Conservation (phyloP, 805 yeast genomes). For the Candida qinlingensis region DNA sequence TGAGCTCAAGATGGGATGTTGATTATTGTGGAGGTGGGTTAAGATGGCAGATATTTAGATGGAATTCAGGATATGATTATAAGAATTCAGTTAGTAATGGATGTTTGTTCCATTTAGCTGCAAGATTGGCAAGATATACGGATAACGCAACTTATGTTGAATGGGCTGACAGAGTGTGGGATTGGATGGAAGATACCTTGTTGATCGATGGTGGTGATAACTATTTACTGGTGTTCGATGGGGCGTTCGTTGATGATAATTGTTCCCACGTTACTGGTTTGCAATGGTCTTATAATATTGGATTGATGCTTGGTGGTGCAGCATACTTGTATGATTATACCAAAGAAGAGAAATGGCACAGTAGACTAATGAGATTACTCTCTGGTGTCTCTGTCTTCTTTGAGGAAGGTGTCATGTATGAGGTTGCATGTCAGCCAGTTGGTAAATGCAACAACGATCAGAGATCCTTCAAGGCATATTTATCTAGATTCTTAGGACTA, state of each 20-base stretch:
- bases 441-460: conserved; percentile 76
- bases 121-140: conserved; percentile 81
- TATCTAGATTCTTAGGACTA: conserved; percentile 66
- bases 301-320: conserved; percentile 69
- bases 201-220: conserved; percentile 29
- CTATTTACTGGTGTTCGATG: conserved; percentile 51
- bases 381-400: conserved; percentile 55
- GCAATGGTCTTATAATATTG: conserved; percentile 88
- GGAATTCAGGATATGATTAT: conserved; percentile 93
- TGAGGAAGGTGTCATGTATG: conserved; percentile 55
- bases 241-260: conserved; percentile 52
- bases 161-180: conserved; percentile 70
- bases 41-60: conserved; percentile 92
- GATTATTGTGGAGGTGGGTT: conserved; percentile 77
- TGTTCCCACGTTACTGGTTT: conserved; percentile 54
- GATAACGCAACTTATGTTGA: conserved; percentile 67
- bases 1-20: conserved; percentile 92
- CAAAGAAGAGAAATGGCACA: conserved; percentile 57
- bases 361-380: conserved; percentile 51
- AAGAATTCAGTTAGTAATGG: conserved; percentile 92
- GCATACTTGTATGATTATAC: conserved; percentile 80
- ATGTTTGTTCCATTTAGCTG: conserved; percentile 79
- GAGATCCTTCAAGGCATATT: conserved; percentile 85
- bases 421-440: conserved; percentile 73
- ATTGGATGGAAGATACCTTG: conserved; percentile 63